A percentile compares a stretch with the other conserved stretches of the same genome.
phyloP scores from a whole-genome alignment of 148 eudicot species.

The Pouteria glomerata region DNA sequence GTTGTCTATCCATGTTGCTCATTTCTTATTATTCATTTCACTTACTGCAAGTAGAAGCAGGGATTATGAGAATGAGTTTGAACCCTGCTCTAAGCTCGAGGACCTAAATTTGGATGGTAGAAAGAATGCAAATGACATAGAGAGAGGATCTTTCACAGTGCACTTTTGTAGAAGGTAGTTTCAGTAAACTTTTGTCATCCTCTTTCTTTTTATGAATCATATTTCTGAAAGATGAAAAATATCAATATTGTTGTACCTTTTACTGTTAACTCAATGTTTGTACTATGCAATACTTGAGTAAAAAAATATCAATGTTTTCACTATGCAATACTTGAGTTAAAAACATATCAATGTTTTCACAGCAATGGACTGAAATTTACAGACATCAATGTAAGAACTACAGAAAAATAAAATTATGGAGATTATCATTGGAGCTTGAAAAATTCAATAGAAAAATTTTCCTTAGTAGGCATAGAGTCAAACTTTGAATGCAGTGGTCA shows the following conservation, averaged over 20 bases:
- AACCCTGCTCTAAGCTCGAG: constrained; percentile 81
- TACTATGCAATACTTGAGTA: background rate
- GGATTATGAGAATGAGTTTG: constrained; percentile 48
- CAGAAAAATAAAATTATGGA: background rate
- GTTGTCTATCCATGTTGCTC: constrained; percentile 5
- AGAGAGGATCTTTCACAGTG: constrained; percentile 35
- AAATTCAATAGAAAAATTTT: background rate
- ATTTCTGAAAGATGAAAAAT: background rate
- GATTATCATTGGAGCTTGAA: background rate
- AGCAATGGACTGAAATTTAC: background rate
- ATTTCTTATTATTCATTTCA: constrained; percentile 7
- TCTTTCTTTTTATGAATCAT: constrained; percentile 1
- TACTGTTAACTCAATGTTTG: background rate
- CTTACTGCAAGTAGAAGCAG: constrained; percentile 33
- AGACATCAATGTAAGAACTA: background rate
- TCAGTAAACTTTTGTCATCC: constrained; percentile 9
- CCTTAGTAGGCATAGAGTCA: too few relatives aligned
- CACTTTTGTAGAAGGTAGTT: constrained; percentile 30
- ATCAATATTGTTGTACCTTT: background rate
- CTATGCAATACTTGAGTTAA: background rate
- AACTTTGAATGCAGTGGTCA: background rate
- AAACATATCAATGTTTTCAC: background rate
- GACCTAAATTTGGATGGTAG: constrained; percentile 86
- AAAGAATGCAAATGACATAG: constrained; percentile 39
- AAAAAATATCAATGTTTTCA: background rate